Percentiles rank a stretch among this genome's conserved stretches.
Evolutionary conservation across 176 grass and related monocot genomes (phyloP).

Genomic region (Eragrostis curvula): DNA sequence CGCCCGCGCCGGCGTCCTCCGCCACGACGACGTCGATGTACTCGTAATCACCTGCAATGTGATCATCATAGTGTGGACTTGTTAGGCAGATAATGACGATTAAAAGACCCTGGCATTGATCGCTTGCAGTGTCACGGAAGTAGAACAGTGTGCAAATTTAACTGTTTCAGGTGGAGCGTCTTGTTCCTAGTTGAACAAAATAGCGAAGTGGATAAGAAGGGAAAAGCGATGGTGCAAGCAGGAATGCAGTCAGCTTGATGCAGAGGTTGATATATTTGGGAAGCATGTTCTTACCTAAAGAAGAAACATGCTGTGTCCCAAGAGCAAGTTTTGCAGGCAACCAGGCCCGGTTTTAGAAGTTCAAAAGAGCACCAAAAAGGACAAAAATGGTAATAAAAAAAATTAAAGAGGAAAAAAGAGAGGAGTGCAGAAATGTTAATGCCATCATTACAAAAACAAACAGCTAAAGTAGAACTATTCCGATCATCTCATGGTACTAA

Average conservation of each 20-base stretch:
- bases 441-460: no score
- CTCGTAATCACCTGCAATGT: constrained; percentile 65
- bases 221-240: neutral
- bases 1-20: neutral
- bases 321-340: constrained; percentile 33
- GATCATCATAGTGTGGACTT: neutral
- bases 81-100: neutral
- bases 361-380: neutral
- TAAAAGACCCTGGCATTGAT: constrained; percentile 15
- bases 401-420: neutral
- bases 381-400: constrained; percentile 45
- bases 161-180: neutral
- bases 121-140: neutral
- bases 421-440: neutral
- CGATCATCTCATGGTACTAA: no score
- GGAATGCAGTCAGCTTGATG: neutral
- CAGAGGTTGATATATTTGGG: constrained; percentile 37
- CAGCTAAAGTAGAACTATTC: no score
- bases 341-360: constrained; percentile 23
- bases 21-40: constrained; percentile 64
- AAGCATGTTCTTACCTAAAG: constrained; percentile 44
- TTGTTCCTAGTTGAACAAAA: neutral
- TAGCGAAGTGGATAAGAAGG: no score
- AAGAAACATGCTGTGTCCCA: constrained; percentile 39
- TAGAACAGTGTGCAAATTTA: neutral